Base-by-base conservation (phyloP, 192 early-diverging fungal species). In the Diversispora epigaea region DNA sequence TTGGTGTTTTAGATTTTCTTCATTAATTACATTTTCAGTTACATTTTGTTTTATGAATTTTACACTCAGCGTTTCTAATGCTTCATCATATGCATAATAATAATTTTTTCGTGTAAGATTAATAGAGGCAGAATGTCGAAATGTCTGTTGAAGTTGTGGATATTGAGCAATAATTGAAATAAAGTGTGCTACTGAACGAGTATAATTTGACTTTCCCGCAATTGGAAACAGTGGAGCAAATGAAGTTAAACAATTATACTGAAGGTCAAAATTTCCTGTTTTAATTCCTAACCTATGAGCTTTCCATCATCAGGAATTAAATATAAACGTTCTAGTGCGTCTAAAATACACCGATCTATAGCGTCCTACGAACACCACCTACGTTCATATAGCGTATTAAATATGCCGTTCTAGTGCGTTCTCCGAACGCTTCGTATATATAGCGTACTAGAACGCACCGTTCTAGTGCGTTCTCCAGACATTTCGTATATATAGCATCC, bases 21-120 rank as follows among this genome's bases (percentile, higher is more conserved):
- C n/a, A n/a, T n/a, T n/a, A n/a, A n/a, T n/a, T n/a, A n/a, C n/a
- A n/a, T n/a, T n/a, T n/a, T n/a, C n/a, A 52, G 49, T 61, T 21
- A 65, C 17, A 52, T 69, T 69, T 69, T 69, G 46, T 39, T 69
- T 69, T 4, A 69, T 39, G 15, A 69, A 69, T 55, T 70, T 52
- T 14, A 70, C 50, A 1, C 68, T 17, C 32, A 32, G 55, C 17
- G n/a, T 25, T 25, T 56, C 52, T 15, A 70, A n/a, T 7, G 25
- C 68, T 7, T 70, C 52, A 56, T 70, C 68, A 55, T 55, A 70
- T 32, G 68, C 39, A 39, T 19, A 70, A 15, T 70, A 70, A 54
- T 70, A 32, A 9, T 40, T 43, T 46, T 70, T 25, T 19, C 17
- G 14, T 55, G 68, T 70, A 15, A 70, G n/a, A 70, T 70, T 70